Evolutionary conservation across 2,329 filamentous ascomycete species (phyloP).

Genomic region (Aaosphaeria arxii): DNA sequence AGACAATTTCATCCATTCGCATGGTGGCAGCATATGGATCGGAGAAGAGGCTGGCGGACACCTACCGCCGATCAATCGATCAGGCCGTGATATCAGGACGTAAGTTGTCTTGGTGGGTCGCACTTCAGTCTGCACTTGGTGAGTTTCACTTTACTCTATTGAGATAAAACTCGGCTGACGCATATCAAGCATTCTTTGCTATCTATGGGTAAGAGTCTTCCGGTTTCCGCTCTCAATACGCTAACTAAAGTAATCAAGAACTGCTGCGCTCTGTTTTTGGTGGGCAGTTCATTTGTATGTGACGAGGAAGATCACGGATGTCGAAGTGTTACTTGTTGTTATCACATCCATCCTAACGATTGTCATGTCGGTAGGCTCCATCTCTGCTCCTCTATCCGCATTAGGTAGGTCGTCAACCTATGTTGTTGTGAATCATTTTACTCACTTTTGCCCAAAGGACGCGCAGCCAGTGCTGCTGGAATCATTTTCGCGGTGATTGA

Average conservation of each 20-base stretch:
- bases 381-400: constrained; percentile 17
- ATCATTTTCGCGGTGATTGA: not conserved
- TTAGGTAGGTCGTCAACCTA: not conserved
- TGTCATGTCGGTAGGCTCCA: constrained; percentile 9
- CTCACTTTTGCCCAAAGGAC: constrained; percentile 8
- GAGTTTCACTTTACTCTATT: constrained; percentile 1
- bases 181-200: constrained; percentile 16
- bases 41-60: constrained; percentile 15
- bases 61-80: constrained; percentile 10
- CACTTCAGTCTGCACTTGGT: constrained; percentile 19
- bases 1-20: constrained; percentile 15
- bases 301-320: no score
- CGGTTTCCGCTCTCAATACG: not conserved
- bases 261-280: no score
- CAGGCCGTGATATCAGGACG: constrained; percentile 6
- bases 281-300: no score
- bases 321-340: no score
- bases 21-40: constrained; percentile 23
- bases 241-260: no score
- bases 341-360: constrained; percentile 2
- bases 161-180: not conserved
- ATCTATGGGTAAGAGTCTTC: constrained; percentile 16
- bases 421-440: constrained; percentile 49
- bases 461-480: not conserved
- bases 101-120: constrained; percentile 14